Conservation (phyloP, 306 rosid species). For the Parietaria judaica region DNA sequence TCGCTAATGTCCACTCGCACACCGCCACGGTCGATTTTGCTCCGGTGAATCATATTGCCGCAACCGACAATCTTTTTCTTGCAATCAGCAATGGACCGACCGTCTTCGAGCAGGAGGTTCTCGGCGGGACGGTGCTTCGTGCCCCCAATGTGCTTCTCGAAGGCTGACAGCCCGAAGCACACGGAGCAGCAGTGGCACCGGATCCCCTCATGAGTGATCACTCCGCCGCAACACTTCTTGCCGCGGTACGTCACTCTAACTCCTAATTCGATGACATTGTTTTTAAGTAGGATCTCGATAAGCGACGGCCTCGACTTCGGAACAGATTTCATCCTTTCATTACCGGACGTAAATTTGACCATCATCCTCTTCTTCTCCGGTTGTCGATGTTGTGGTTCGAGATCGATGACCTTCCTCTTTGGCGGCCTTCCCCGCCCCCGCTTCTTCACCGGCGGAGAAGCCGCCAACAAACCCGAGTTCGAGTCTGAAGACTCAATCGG, state of each 20-base stretch:
- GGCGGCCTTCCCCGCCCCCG: no score
- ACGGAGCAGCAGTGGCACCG: slow-evolving; percentile 47
- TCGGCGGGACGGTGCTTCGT: slow-evolving; percentile 49
- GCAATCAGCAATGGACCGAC: slow-evolving; percentile 46
- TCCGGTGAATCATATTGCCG: not conserved
- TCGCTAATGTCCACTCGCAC: slow-evolving; percentile 18
- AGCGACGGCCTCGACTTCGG: slow-evolving; percentile 15
- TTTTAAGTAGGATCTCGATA: slow-evolving; percentile 32
- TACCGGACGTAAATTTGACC: no score
- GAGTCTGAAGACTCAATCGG: not conserved
- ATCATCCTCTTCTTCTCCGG: no score
- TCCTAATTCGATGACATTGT: slow-evolving; percentile 8
- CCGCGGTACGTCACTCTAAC: slow-evolving; percentile 27
- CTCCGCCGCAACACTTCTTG: slow-evolving; percentile 21
- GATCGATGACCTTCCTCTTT: no score
- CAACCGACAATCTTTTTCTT: slow-evolving; percentile 16
- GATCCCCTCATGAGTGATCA: slow-evolving; percentile 32
- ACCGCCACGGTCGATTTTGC: not conserved
- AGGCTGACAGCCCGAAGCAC: slow-evolving; percentile 26
- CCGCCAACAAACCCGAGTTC: no score
- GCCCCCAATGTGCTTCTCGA: slow-evolving; percentile 57
- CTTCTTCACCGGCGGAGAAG: no score
- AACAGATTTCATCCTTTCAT: not conserved
- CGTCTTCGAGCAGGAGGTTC: slow-evolving; percentile 45
- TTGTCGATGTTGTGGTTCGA: no score